Base-by-base conservation (phyloP, 2,329 filamentous ascomycete species). In the Hirsutella thompsonii region DNA sequence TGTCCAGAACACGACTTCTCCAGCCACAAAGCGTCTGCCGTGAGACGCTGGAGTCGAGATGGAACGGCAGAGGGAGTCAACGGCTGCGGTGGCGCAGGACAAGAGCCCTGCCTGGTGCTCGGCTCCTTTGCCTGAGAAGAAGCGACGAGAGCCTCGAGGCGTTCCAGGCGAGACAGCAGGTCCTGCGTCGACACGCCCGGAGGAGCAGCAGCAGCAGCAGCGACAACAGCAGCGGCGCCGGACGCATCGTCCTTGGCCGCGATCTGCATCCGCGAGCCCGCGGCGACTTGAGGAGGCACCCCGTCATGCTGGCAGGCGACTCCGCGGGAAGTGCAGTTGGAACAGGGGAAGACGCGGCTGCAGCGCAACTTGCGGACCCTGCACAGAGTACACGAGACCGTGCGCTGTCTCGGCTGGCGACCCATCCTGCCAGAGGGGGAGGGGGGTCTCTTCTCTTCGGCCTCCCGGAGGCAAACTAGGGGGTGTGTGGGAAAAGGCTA, bases 251-350 rank as follows among this genome's bases (percentile, higher is more conserved):
- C 23, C 23, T 26, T 26, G 23, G 23, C 23, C 23, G 6, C 6
- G 29, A 18, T 8, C 20, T 13, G 28, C 36, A 21, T 20, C 26
- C 14, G 26, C 13, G 23, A 21, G 20, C 36, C 30, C 16, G 30
- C 16, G 21, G 37, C 14, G 33, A 16, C 37, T 19, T 44, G 41
- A 4, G 29, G 42, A 6, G 35, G 13, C 20, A 10, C 42, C 32
- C 39, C 41, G 19, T 50, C 44, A 40, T 51, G 49, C 30, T 52
- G 53, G 46, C 59, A 61, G 18, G 47, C 46, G 20, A 60, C 47
- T 45, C 57, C 58, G 46, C 59, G 56, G 44, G 52, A 55, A 38
- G 54, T 56, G 45, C 59, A 61, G 50, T 61, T 61, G 38, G 53
- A 52, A 44, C 59, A 62, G 3, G 59, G 59, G 39, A 60, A 59